phyloP scores from a whole-genome alignment of 2,329 filamentous ascomycete genomes.

The Clathrospora elynae region DNA sequence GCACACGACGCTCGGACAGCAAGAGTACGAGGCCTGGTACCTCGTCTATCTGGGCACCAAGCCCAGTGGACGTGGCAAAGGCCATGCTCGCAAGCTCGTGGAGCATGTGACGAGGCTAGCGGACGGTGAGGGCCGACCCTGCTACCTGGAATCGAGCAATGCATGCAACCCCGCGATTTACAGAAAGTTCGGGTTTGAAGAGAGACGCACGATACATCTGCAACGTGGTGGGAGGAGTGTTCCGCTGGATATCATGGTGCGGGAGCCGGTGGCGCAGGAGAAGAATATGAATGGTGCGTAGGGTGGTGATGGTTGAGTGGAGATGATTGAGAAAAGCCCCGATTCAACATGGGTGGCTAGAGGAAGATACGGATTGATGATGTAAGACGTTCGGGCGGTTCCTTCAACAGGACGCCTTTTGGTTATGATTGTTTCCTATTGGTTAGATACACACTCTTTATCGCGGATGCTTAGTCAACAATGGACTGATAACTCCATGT shows the following conservation, averaged over 20 bases:
- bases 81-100: slow-evolving; percentile 73
- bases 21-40: slow-evolving; percentile 74
- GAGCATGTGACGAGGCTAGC: slow-evolving; percentile 69
- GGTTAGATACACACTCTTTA: slow-evolving; percentile 5
- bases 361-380: background rate
- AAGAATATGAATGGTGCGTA: slow-evolving; percentile 28
- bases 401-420: slow-evolving; percentile 32
- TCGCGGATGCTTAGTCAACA: background rate
- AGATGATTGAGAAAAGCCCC: slow-evolving; percentile 15
- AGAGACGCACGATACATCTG: slow-evolving; percentile 67
- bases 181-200: slow-evolving; percentile 73
- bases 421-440: background rate
- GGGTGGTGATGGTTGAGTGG: background rate
- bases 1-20: slow-evolving; percentile 67
- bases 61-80: slow-evolving; percentile 70
- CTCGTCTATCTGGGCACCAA: slow-evolving; percentile 83
- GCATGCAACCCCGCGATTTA: slow-evolving; percentile 72
- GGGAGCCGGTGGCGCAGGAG: slow-evolving; percentile 61
- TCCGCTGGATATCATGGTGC: slow-evolving; percentile 78
- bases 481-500: background rate
- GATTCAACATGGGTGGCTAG: slow-evolving; percentile 33
- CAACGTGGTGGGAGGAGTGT: slow-evolving; percentile 63
- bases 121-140: slow-evolving; percentile 68
- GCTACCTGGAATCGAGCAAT: slow-evolving; percentile 81
- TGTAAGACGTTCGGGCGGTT: background rate